These are phyloP conservation scores for Wolfiporia cocos DNA, from an alignment of 1,284 basidiomycete species.

Conservation along the genomic window DNA sequence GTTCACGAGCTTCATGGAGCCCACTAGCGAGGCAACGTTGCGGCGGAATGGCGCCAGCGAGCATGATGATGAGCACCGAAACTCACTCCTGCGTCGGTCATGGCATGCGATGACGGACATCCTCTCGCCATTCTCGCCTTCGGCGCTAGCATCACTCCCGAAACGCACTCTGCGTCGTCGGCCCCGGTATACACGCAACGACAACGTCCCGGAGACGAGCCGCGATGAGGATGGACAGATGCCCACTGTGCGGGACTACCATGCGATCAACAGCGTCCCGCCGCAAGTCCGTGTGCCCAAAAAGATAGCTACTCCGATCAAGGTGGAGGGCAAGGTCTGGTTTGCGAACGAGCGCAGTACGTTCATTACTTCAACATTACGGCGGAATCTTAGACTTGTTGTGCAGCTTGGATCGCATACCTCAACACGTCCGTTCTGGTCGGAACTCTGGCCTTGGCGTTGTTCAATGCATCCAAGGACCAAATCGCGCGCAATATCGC, in stretches of 20 bases:
- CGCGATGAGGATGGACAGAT: slow-evolving; percentile 44
- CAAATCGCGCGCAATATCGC: slow-evolving; percentile 75
- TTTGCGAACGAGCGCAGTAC: slow-evolving; percentile 96
- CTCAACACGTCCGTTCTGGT: slow-evolving; percentile 83
- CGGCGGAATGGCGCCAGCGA: slow-evolving; percentile 9
- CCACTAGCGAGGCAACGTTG: slow-evolving; percentile 8
- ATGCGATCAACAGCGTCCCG: slow-evolving; percentile 56
- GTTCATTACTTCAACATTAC: slow-evolving; percentile 13
- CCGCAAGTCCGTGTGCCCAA: slow-evolving; percentile 68
- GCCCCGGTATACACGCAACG: slow-evolving; percentile 60
- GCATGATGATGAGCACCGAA: slow-evolving; percentile 16
- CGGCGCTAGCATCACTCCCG: slow-evolving; percentile 64
- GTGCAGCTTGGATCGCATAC: slow-evolving; percentile 86
- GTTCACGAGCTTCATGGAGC: slow-evolving; percentile 15
- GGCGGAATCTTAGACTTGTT: slow-evolving; percentile 2
- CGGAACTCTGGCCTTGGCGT: slow-evolving; percentile 80
- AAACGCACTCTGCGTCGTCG: slow-evolving; percentile 37
- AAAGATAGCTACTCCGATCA: slow-evolving; percentile 86
- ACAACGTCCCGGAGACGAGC: slow-evolving; percentile 61
- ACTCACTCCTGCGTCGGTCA: slow-evolving; percentile 34
- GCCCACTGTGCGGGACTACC: slow-evolving; percentile 65
- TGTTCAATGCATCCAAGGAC: slow-evolving; percentile 86
- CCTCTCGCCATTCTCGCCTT: slow-evolving; percentile 64
- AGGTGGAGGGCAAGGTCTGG: slow-evolving; percentile 97
- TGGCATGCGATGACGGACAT: slow-evolving; percentile 55